These are phyloP conservation scores for Puccinia sorghi DNA, from an alignment of 1,284 basidiomycete species.

Conservation along the genomic window DNA sequence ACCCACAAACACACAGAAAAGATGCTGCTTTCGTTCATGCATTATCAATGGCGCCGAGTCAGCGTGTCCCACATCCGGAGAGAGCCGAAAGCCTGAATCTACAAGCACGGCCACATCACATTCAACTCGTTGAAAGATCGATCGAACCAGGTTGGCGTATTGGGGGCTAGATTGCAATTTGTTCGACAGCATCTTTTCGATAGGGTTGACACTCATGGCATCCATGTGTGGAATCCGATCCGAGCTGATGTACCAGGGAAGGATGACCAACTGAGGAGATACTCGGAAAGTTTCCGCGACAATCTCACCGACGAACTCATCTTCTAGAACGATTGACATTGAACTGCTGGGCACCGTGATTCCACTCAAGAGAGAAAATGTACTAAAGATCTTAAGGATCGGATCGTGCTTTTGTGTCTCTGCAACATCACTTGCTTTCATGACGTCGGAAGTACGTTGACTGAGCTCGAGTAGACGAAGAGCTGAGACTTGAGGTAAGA, in stretches of 20 bases:
- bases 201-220: constrained; percentile 59
- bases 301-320: constrained; percentile 72
- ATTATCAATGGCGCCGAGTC: constrained; percentile 50
- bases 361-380: constrained; percentile 74
- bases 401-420: constrained; percentile 73
- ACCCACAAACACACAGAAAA: constrained; percentile 86
- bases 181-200: constrained; percentile 59
- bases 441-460: constrained; percentile 78
- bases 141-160: constrained; percentile 69
- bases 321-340: constrained; percentile 69
- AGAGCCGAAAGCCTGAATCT: constrained; percentile 63
- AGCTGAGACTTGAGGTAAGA: constrained; percentile 63
- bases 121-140: constrained; percentile 67
- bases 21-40: constrained; percentile 62
- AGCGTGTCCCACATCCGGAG: constrained; percentile 56
- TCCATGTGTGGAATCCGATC: constrained; percentile 51
- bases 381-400: constrained; percentile 75
- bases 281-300: constrained; percentile 66
- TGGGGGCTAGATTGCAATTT: constrained; percentile 55
- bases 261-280: constrained; percentile 71
- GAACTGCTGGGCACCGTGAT: constrained; percentile 66
- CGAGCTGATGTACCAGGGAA: constrained; percentile 69
- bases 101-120: constrained; percentile 72
- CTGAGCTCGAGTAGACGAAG: constrained; percentile 86
- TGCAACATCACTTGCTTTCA: constrained; percentile 74